Base-by-base conservation (phyloP, 192 early-diverging fungal genomes). In the Coemansia sp. region DNA sequence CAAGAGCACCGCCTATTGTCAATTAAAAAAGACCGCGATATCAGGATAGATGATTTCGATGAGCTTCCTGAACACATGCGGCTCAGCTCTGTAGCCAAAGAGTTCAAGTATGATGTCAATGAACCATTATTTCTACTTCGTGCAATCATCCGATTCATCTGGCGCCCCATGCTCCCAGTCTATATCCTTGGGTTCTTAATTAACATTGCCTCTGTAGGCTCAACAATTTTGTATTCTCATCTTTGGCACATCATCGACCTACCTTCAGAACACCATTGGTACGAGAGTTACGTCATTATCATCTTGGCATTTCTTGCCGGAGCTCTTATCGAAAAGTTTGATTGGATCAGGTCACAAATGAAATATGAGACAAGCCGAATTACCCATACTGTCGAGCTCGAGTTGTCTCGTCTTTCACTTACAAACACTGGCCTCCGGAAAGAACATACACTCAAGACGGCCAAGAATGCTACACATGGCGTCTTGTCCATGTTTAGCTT, bases 341-440 rank as follows among this genome's bases (percentile, higher is more conserved):
- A n/a, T 2, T 33, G 33, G n/a, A 15, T 73, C 1, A 0, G 5
- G 0, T n/a, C 24, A 8, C 53, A 53, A 16, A 39, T 45, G 6
- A 15, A 2, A 7, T 20, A 12, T 4, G 71, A 73, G 60, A 43
- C 65, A 5, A 7, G 41, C 8, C 45, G 38, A 0, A 26, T 72
- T 1, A 7, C 11, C 9, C 26, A 53, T 7, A 67, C 64, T 33
- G 46, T 78, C 16, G 55, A 64, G 21, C 46, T 74, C 5, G 72
- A 75, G 58, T 61, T 79, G 12, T 58, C 64, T 52, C 64, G 77
- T 11, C 55, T 75, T 55, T 68, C 77, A 5, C 61, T 79, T 8
- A 21, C 30, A 3, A 41, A 36, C 30, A 46, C 55, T 18, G 62
- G 67, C 5, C 38, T 74, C 10, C 60, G 64, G 26, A 63, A 63